Conservation (phyloP, 1,284 basidiomycete genomes). For the Vanrija pseudolonga region DNA sequence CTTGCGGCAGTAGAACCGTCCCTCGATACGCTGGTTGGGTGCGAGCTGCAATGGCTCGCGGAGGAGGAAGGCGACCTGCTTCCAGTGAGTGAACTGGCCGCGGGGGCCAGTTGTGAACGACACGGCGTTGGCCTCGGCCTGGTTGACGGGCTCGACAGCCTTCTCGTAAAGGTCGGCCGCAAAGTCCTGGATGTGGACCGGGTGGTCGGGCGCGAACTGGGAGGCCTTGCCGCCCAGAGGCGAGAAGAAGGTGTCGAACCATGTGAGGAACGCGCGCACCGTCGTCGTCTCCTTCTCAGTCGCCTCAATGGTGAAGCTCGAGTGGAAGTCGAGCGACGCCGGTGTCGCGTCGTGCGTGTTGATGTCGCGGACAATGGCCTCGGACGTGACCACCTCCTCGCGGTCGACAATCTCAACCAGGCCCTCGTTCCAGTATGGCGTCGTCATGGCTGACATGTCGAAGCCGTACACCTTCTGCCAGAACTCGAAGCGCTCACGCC, state of each 20-base stretch:
- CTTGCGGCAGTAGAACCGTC: constrained; percentile 79
- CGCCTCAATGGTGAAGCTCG: constrained; percentile 66
- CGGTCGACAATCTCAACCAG: constrained; percentile 73
- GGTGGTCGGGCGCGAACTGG: constrained; percentile 53
- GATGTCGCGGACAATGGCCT: constrained; percentile 65
- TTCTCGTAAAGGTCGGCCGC: constrained; percentile 29
- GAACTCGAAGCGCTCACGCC: constrained; percentile 76
- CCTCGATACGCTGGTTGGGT: constrained; percentile 68
- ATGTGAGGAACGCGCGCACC: constrained; percentile 79
- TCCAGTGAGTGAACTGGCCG: constrained; percentile 92
- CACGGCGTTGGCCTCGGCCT: constrained; percentile 49
- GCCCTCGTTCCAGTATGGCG: constrained; percentile 65
- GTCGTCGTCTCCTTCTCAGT: constrained; percentile 60
- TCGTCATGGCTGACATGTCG: constrained; percentile 73
- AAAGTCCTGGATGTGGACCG: constrained; percentile 34
- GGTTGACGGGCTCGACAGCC: constrained; percentile 20
- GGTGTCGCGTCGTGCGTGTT: constrained; percentile 62
- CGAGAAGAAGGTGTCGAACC: constrained; percentile 92
- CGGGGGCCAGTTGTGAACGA: constrained; percentile 86
- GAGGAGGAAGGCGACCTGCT: constrained; percentile 88
- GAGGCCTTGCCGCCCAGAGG: constrained; percentile 50
- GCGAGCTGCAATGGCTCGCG: constrained; percentile 69
- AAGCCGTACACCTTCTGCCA: constrained; percentile 93
- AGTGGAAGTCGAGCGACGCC: constrained; percentile 72
- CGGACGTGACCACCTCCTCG: constrained; percentile 65